A percentile compares a stretch with the other conserved stretches of the same genome.
Conservation (phyloP, 176 grass and related monocot species). For the Phragmites australis region DNA sequence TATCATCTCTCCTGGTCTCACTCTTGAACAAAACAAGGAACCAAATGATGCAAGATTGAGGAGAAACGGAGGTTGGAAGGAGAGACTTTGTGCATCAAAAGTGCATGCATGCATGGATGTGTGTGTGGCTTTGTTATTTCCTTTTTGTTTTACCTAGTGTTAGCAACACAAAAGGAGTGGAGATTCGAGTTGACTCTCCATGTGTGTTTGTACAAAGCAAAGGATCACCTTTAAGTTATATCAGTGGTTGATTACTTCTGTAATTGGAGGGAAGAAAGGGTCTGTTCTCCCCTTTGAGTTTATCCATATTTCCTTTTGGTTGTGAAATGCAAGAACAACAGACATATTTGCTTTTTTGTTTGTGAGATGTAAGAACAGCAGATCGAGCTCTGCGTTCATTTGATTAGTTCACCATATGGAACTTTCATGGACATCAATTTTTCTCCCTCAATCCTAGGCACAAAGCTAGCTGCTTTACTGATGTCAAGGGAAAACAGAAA, state of each 20-base stretch:
- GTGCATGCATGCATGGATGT: slow-evolving; percentile 29
- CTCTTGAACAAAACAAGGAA: slow-evolving; percentile 10
- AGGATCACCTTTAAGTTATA: slow-evolving; percentile 38
- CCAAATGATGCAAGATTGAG: neutral
- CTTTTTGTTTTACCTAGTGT: slow-evolving; percentile 20
- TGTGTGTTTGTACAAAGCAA: slow-evolving; percentile 63
- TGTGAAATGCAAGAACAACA: slow-evolving; percentile 27
- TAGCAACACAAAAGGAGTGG: slow-evolving; percentile 49
- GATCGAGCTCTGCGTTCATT: neutral
- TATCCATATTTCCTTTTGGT: slow-evolving; percentile 6
- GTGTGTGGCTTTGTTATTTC: slow-evolving; percentile 18
- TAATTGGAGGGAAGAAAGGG: slow-evolving; percentile 4
- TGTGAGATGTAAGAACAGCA: neutral
- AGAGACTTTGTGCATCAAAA: slow-evolving; percentile 26
- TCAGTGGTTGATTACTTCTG: slow-evolving; percentile 30
- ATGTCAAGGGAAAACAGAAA: neutral
- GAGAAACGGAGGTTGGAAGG: neutral
- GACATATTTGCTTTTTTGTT: neutral
- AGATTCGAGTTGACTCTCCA: slow-evolving; percentile 53
- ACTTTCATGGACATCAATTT: neutral
- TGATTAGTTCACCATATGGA: neutral
- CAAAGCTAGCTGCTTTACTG: neutral
- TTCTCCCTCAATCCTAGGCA: neutral
- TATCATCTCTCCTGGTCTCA: slow-evolving; percentile 5
- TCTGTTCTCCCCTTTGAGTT: neutral